Evolutionary conservation across 1,284 basidiomycete genomes (phyloP).

Genomic region (Caloboletus inedulis): DNA sequence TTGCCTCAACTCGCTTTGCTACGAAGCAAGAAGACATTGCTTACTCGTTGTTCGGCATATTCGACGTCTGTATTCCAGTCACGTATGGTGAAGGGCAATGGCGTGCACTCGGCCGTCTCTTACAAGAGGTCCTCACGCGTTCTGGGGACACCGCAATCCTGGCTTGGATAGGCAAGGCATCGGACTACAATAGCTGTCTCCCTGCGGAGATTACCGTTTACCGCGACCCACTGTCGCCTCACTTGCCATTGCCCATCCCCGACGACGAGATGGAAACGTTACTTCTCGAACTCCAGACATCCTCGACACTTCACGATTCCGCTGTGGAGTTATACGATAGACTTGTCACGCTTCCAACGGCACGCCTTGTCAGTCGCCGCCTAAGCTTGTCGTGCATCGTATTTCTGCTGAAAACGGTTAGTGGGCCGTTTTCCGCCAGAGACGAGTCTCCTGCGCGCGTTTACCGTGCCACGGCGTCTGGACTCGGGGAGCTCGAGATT

Average conservation of each 20-base stretch:
- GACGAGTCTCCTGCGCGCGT: not conserved
- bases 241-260: constrained; percentile 10
- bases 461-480: constrained; percentile 13
- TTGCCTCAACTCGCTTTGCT: constrained; percentile 17
- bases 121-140: constrained; percentile 20
- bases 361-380: constrained; percentile 17
- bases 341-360: constrained; percentile 13
- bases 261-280: constrained; percentile 11
- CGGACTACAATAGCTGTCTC: constrained; percentile 25
- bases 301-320: constrained; percentile 6
- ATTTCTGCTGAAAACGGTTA: constrained; percentile 14
- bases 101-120: constrained; percentile 19
- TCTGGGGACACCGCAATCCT: constrained; percentile 16
- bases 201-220: constrained; percentile 21
- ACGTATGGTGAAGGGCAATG: constrained; percentile 23
- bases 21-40: constrained; percentile 22
- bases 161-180: constrained; percentile 21
- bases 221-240: not conserved
- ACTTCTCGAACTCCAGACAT: constrained; percentile 5
- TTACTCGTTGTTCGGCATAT: constrained; percentile 24
- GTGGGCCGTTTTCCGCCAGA: not conserved
- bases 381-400: constrained; percentile 17
- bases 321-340: constrained; percentile 18
- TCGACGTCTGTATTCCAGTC: constrained; percentile 17
- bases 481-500: constrained; percentile 14